Conservation (phyloP, 2,329 filamentous ascomycete species). For the Tolypocladium endophyticum region DNA sequence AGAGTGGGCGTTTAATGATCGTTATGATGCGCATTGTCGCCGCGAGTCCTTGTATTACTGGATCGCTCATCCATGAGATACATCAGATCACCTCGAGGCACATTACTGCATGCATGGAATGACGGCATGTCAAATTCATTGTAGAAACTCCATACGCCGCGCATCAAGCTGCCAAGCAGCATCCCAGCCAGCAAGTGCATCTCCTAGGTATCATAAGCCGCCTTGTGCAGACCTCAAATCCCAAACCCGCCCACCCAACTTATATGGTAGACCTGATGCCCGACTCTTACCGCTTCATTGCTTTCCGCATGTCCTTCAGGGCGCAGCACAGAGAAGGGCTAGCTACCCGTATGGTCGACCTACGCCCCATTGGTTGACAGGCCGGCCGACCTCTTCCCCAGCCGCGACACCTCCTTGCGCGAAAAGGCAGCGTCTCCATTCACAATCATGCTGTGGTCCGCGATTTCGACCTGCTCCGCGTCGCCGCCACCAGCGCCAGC, state of each 20-base stretch:
- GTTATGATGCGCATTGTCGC: background rate
- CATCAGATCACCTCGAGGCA: background rate
- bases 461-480: conserved; percentile 37
- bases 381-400: conserved; percentile 27
- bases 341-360: background rate
- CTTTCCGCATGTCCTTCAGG: background rate
- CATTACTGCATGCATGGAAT: too few relatives aligned
- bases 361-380: conserved; percentile 10
- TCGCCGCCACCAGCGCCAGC: conserved; percentile 18
- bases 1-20: background rate
- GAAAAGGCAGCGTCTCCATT: conserved; percentile 43
- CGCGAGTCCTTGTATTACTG: background rate
- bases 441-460: conserved; percentile 55
- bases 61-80: background rate
- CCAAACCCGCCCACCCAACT: background rate
- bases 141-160: background rate
- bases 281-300: background rate
- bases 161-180: background rate
- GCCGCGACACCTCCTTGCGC: conserved; percentile 41
- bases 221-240: background rate
- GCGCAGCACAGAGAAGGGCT: background rate
- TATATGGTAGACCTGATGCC: background rate
- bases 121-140: background rate
- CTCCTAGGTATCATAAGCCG: background rate
- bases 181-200: background rate